phyloP scores from a whole-genome alignment of 768 basidiomycete genomes.

The Lenzites betulinus region DNA sequence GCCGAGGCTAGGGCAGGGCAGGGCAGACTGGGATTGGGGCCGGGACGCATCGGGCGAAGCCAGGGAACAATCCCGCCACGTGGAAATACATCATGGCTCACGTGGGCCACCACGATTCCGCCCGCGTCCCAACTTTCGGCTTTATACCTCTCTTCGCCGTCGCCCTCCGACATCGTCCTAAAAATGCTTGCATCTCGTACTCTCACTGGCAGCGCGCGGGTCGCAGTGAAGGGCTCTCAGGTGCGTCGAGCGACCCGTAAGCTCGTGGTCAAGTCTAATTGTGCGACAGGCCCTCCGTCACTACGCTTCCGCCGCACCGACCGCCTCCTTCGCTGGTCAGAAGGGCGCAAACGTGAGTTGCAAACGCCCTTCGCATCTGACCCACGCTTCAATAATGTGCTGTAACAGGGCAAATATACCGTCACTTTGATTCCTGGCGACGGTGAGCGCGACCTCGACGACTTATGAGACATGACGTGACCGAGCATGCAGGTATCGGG shows the following conservation, averaged over 20 bases:
- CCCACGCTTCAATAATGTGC: conserved; percentile 7
- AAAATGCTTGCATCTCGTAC: conserved; percentile 64
- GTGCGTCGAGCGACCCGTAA: conserved; percentile 39
- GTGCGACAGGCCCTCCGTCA: conserved; percentile 51
- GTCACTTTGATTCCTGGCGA: conserved; percentile 97
- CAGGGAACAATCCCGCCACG: conserved; percentile 15
- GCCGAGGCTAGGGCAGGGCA: neutral
- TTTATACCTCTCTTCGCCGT: conserved; percentile 27
- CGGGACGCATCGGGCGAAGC: conserved; percentile 8
- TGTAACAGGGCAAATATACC: conserved; percentile 85
- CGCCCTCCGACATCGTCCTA: conserved; percentile 27
- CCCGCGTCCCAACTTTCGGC: conserved; percentile 21
- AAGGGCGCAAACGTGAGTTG: conserved; percentile 82
- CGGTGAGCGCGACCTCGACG: conserved; percentile 50
- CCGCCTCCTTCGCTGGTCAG: conserved; percentile 88
- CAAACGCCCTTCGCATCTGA: neutral
- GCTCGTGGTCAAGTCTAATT: neutral
- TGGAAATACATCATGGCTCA: conserved; percentile 29
- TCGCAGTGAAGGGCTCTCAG: conserved; percentile 49
- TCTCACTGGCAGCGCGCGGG: conserved; percentile 56
- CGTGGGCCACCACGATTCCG: conserved; percentile 24
- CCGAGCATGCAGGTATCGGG: conserved; percentile 77
- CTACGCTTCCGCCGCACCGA: conserved; percentile 77
- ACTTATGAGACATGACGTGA: conserved; percentile 20
- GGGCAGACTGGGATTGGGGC: neutral